Percentiles rank a stretch among this genome's conserved stretches.
These are phyloP conservation scores for Trapa incisa DNA, from an alignment of 345 rosid genomes.

Conservation along the genomic window DNA sequence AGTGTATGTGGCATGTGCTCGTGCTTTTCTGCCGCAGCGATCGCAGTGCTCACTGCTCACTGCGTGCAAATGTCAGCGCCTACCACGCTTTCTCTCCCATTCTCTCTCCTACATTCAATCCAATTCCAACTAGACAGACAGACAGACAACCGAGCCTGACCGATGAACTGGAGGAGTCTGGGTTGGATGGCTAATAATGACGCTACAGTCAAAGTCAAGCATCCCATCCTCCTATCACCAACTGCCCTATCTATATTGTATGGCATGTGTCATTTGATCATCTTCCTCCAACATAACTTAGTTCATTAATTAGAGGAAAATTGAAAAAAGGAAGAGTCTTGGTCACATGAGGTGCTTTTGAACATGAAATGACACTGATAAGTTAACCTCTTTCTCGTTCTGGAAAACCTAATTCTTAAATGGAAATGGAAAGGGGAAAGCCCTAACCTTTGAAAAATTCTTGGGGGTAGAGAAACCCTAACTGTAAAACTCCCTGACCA, in stretches of 20 bases:
- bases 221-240: background rate
- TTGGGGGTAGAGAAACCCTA: no score
- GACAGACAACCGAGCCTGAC: background rate
- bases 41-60: background rate
- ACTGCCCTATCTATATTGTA: no score
- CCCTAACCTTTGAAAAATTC: no score
- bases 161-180: background rate
- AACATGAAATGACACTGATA: no score
- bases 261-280: no score
- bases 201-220: background rate
- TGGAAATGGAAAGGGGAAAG: no score
- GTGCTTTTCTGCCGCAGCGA: background rate
- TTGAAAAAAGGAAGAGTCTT: no score
- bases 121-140: background rate
- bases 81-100: background rate
- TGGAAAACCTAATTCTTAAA: background rate
- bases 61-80: slow-evolving; percentile 2
- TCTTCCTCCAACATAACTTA: no score
- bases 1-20: background rate
- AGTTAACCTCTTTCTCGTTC: no score
- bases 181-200: background rate
- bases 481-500: no score
- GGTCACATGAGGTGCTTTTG: no score
- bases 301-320: no score
- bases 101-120: background rate